These are phyloP conservation scores for Fraxinus paxiana DNA, from an alignment of 305 asterid species.

Conservation along the genomic window DNA sequence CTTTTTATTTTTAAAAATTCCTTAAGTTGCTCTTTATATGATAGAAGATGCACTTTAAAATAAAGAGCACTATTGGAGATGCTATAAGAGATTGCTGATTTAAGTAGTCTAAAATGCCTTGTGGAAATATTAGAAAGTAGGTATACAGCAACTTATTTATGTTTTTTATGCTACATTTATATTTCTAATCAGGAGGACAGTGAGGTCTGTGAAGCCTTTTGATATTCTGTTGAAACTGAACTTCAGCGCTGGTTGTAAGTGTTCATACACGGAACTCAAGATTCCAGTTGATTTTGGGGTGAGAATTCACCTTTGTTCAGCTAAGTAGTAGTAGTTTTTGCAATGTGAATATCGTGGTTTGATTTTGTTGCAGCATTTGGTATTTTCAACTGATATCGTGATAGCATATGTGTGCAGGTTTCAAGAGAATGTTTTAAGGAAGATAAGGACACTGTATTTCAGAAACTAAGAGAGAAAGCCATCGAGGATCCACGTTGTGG, in stretches of 20 bases:
- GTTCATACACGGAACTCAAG: constrained; percentile 46
- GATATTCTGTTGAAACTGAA: constrained; percentile 52
- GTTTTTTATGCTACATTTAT: not conserved
- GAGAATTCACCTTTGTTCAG: constrained; percentile 13
- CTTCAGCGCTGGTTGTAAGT: constrained; percentile 80
- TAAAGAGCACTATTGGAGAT: not conserved
- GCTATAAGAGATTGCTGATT: constrained; percentile 3
- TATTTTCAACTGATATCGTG: not conserved
- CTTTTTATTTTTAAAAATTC: not conserved
- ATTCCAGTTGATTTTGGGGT: constrained; percentile 80
- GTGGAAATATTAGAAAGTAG: not conserved
- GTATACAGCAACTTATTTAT: not conserved
- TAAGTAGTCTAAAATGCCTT: not conserved
- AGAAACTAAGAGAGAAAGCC: constrained; percentile 50
- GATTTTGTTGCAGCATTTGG: not conserved
- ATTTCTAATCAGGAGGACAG: constrained; percentile 60
- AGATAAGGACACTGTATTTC: constrained; percentile 49
- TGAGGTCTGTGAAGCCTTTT: constrained; percentile 50
- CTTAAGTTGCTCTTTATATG: not conserved
- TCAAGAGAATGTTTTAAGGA: constrained; percentile 35
- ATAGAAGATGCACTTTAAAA: not conserved
- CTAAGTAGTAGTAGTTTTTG: not conserved
- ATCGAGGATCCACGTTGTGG: constrained; percentile 56
- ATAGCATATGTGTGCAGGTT: constrained; percentile 33
- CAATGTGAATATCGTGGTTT: not conserved